These are phyloP conservation scores for Phylloporus rhodoxanthus DNA, from an alignment of 768 basidiomycete genomes.

Conservation along the genomic window DNA sequence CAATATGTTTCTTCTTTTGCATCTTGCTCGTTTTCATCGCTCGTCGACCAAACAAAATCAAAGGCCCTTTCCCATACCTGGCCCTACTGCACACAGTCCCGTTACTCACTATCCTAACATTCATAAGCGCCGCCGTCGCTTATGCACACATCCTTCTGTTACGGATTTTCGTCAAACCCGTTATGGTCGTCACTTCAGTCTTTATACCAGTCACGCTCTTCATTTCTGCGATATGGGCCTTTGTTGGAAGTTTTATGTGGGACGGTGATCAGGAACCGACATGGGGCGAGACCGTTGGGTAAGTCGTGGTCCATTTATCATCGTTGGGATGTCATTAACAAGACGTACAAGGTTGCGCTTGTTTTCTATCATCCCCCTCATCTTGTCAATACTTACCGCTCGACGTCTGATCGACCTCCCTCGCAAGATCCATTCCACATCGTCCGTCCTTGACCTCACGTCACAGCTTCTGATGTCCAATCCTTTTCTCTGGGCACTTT, in stretches of 20 bases:
- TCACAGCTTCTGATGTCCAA: slow-evolving; percentile 66
- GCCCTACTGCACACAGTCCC: slow-evolving; percentile 75
- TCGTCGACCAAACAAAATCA: slow-evolving; percentile 32
- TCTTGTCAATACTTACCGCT: slow-evolving; percentile 63
- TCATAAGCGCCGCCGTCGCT: slow-evolving; percentile 62
- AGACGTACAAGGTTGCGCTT: slow-evolving; percentile 39
- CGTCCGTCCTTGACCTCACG: slow-evolving; percentile 50
- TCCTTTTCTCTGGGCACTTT: slow-evolving; percentile 70
- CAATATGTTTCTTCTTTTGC: slow-evolving; percentile 56
- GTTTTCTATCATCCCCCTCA: slow-evolving; percentile 71
- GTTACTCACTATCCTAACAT: slow-evolving; percentile 64
- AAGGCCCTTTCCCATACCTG: slow-evolving; percentile 48
- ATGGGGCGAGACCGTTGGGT: slow-evolving; percentile 82
- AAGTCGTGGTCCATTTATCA: slow-evolving; percentile 24
- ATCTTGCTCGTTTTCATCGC: slow-evolving; percentile 61
- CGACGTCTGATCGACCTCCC: slow-evolving; percentile 69
- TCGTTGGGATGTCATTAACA: slow-evolving; percentile 3
- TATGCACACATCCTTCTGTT: slow-evolving; percentile 73
- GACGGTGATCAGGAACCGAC: slow-evolving; percentile 51
- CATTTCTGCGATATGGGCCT: slow-evolving; percentile 74
- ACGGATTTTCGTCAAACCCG: slow-evolving; percentile 76
- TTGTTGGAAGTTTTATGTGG: slow-evolving; percentile 72
- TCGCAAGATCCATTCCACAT: slow-evolving; percentile 61
- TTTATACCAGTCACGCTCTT: slow-evolving; percentile 71
- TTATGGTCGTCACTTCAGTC: slow-evolving; percentile 70